Conservation (phyloP, 2,329 filamentous ascomycete species). For the Nigrospora oryzae region DNA sequence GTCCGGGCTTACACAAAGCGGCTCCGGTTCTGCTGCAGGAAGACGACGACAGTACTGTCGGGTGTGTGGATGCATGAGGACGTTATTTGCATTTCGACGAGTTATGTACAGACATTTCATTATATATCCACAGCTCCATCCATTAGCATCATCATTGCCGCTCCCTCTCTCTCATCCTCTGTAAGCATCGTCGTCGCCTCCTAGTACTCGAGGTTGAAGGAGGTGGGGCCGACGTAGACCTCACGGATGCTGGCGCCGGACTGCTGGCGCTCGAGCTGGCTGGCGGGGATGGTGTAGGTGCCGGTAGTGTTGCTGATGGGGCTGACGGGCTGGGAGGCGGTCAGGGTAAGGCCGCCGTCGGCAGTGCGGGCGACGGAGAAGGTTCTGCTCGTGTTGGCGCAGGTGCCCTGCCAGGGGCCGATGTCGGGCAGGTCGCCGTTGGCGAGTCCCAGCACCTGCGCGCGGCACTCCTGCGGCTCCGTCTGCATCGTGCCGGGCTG, state of each 20-base stretch:
- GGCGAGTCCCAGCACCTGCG: not conserved
- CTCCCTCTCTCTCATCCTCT: no score
- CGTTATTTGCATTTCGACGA: no score
- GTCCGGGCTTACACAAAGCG: no score
- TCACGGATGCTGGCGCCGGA: not conserved
- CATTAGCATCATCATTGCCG: no score
- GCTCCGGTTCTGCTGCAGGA: no score
- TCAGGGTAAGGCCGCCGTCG: not conserved
- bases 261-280: not conserved
- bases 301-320: not conserved
- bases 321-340: not conserved
- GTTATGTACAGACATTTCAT: no score
- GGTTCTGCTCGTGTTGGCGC: not conserved
- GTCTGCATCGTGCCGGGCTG: not conserved
- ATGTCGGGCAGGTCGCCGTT: not conserved
- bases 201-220: not conserved
- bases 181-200: no score
- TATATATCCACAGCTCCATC: no score
- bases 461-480: not conserved
- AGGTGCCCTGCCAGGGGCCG: not conserved
- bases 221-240: conserved; percentile 2
- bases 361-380: not conserved
- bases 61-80: no score
- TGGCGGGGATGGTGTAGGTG: not conserved
- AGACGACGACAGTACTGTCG: no score